phyloP scores from a whole-genome alignment of 169 alveolate genomes.

The Plasmodium malariae region DNA sequence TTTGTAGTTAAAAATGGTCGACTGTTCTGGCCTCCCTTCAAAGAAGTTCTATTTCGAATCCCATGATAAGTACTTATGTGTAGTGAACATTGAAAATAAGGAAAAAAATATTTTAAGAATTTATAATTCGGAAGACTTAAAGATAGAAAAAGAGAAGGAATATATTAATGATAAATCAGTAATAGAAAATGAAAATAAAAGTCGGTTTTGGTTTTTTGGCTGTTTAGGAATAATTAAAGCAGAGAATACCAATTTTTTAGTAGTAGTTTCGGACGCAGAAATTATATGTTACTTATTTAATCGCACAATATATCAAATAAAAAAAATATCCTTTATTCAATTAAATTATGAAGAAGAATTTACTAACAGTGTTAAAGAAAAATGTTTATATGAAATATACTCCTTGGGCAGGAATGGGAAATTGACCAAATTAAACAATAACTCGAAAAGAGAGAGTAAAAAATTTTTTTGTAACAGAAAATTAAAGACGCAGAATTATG shows the following conservation, averaged over 20 bases:
- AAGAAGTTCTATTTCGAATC: constrained; percentile 58
- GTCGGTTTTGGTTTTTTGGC: constrained; percentile 61
- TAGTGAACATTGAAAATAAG: constrained; percentile 54
- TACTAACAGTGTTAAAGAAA: not conserved
- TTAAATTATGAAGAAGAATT: constrained; percentile 26
- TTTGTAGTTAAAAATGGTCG: constrained; percentile 15
- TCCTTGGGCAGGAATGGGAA: constrained; percentile 29
- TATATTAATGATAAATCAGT: not conserved
- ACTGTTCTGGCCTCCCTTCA: constrained; percentile 1
- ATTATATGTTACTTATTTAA: constrained; percentile 55
- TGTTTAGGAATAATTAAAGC: constrained; percentile 71
- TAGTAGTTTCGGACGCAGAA: constrained; percentile 70
- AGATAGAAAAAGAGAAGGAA: constrained; percentile 40
- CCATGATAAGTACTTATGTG: constrained; percentile 25
- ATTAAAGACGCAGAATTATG: not conserved
- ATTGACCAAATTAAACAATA: constrained; percentile 10
- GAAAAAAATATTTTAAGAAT: constrained; percentile 56
- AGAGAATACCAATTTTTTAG: constrained; percentile 51
- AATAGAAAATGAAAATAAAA: constrained; percentile 46
- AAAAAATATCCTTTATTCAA: constrained; percentile 55
- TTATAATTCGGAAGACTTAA: constrained; percentile 20
- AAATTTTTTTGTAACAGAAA: constrained; percentile 29
- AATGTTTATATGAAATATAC: constrained; percentile 40
- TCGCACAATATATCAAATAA: constrained; percentile 50
- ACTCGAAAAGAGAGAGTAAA: not conserved